Percentiles rank a stretch among this genome's conserved stretches.
phyloP scores from a whole-genome alignment of 2,329 filamentous ascomycete species.

The Zymoseptoria pseudotritici region DNA sequence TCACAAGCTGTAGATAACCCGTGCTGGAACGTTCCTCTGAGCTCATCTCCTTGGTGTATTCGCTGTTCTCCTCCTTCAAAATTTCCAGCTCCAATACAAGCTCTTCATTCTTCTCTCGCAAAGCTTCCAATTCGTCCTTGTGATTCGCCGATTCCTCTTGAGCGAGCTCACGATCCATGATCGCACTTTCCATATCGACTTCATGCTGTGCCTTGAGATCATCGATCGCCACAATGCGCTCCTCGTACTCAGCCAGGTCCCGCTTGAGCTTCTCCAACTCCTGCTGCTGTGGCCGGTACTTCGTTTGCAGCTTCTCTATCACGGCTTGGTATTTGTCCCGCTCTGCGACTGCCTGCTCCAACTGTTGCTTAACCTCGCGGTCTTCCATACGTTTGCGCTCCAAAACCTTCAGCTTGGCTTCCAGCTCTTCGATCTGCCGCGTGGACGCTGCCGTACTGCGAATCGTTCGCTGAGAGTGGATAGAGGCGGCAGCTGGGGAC shows the following conservation, averaged over 20 bases:
- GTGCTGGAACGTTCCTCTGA: slow-evolving; percentile 79
- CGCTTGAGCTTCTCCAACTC: slow-evolving; percentile 72
- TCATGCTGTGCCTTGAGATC: slow-evolving; percentile 77
- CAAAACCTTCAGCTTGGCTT: slow-evolving; percentile 76
- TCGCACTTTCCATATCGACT: slow-evolving; percentile 73
- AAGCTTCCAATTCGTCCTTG: slow-evolving; percentile 69
- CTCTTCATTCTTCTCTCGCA: slow-evolving; percentile 73
- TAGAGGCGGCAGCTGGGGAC: slow-evolving; percentile 25
- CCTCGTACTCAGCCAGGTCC: slow-evolving; percentile 67
- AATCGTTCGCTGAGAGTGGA: slow-evolving; percentile 26
- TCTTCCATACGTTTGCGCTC: slow-evolving; percentile 84
- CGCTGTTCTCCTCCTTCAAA: slow-evolving; percentile 75
- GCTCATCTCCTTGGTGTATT: slow-evolving; percentile 75
- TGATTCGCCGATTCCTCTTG: slow-evolving; percentile 82
- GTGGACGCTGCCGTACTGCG: slow-evolving; percentile 45
- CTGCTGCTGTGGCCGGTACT: slow-evolving; percentile 76
- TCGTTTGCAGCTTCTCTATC: slow-evolving; percentile 83
- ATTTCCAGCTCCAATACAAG: slow-evolving; percentile 83
- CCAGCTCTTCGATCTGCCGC: slow-evolving; percentile 76
- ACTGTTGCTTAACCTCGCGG: slow-evolving; percentile 69
- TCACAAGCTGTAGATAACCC: slow-evolving; percentile 86
- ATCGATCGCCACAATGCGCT: slow-evolving; percentile 61
- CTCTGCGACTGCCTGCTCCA: slow-evolving; percentile 70
- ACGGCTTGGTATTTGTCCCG: slow-evolving; percentile 73
- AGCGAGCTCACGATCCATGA: slow-evolving; percentile 90